A percentile compares a stretch with the other conserved stretches of the same genome.
Evolutionary conservation across 345 rosid species (phyloP).

Genomic region (Syzygium grande): DNA sequence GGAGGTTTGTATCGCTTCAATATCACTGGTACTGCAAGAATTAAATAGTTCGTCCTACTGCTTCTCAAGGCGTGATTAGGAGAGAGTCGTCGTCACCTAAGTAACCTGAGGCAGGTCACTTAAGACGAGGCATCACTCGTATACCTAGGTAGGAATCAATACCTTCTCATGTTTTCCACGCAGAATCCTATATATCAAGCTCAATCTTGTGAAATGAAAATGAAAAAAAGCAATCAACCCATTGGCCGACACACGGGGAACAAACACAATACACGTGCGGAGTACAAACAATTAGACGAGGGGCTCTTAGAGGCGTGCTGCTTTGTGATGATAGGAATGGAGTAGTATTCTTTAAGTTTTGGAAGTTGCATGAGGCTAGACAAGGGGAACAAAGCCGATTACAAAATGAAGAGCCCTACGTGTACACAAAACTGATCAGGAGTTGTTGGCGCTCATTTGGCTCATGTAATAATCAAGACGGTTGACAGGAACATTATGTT

Average conservation of each 20-base stretch:
- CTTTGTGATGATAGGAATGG: not conserved
- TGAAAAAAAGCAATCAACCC: not conserved
- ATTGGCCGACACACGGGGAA: not conserved
- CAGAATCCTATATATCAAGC: not conserved
- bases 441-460: conserved; percentile 12
- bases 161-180: not conserved
- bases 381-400: not conserved
- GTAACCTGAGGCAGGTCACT: not conserved
- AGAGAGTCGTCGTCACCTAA: not conserved
- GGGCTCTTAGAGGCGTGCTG: not conserved
- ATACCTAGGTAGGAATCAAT: not conserved
- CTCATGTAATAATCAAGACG: conserved; percentile 4
- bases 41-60: not conserved
- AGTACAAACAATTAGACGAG: not conserved
- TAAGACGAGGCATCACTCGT: not conserved
- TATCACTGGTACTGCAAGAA: not conserved
- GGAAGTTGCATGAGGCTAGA: not conserved
- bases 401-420: not conserved
- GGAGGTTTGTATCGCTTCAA: not conserved
- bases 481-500: not conserved
- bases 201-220: not conserved
- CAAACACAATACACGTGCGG: not conserved
- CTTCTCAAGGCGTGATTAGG: not conserved
- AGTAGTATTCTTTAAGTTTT: not conserved
- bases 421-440: not conserved